Evolutionary conservation across 2,329 filamentous ascomycete genomes (phyloP), one percentile per base, ranked within the genome.

Genomic region (Blastomyces percursus): DNA sequence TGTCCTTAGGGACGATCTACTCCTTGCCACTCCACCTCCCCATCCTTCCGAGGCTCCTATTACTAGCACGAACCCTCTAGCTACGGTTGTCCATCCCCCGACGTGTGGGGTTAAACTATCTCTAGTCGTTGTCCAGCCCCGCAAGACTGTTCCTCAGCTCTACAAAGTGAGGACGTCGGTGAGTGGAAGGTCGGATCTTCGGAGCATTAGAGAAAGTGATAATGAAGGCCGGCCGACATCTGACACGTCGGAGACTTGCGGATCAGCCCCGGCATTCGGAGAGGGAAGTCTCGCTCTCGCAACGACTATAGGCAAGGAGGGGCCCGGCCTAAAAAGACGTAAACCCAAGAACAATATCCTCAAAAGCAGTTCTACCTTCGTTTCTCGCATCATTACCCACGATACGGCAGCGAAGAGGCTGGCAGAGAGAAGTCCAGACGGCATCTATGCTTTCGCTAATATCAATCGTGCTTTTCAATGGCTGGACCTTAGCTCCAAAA

Each of bases 281-380:
- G 90, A 94, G 69, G 89, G 89, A 61, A 97, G 96, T 72, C 82
- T 87, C 7, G 82, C 90, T 32, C 80, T 97, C 38, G 79, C 82
- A 12, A 73, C 84, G 2, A 80, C 81, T 21, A 81, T 82, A 60
- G 80, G 82, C 38, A 90, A 92, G 70, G 82, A 84, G 50, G 86
- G 84, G 66, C 80, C 82, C 65, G 78, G 79, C 11, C 72, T 79
- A 30, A 96, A 96, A 80, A 84, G 86, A 73, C 85, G 87, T 71
- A 99, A 99, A 75, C 94, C 94, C 2, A 99, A 97, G 81, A 97
- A 93, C 76, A 97, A 95, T 74, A 94, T 99, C 74, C 87, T 93
- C 60, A 99, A 99, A 80, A 97, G 91, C 78, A 97, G 96, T 75
- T 99, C 94, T 11, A 96, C 93, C 0, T 99, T 96, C 72, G 94